These are phyloP conservation scores for Metschnikowia arizonensis DNA, from an alignment of 805 yeast species.

Conservation along the genomic window DNA sequence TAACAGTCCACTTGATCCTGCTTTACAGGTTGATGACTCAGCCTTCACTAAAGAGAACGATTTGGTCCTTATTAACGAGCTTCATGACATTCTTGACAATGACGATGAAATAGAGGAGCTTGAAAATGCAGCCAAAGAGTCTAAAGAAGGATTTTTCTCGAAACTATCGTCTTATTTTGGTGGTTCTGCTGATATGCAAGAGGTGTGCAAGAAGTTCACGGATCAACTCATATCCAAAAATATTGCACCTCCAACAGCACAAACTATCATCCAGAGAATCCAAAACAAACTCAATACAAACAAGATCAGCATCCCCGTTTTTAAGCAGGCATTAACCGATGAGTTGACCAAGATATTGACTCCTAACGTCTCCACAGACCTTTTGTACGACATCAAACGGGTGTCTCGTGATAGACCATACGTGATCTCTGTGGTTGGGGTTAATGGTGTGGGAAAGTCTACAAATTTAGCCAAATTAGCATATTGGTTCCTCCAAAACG, in stretches of 20 bases:
- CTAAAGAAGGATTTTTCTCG: constrained; percentile 27
- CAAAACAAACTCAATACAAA: constrained; percentile 63
- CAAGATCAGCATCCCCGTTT: constrained; percentile 66
- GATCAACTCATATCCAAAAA: constrained; percentile 81
- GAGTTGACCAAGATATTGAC: constrained; percentile 75
- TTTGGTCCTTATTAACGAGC: constrained; percentile 38
- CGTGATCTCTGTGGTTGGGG: constrained; percentile 96
- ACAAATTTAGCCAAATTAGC: constrained; percentile 92
- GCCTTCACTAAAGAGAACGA: constrained; percentile 38
- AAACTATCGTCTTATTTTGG: constrained; percentile 38
- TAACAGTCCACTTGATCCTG: constrained; percentile 4
- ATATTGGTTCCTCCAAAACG: constrained; percentile 90
- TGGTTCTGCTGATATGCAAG: constrained; percentile 46
- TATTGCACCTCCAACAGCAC: constrained; percentile 88
- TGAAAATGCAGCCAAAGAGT: background rate
- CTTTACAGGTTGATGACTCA: constrained; percentile 20
- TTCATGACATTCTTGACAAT: constrained; percentile 33
- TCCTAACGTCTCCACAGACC: constrained; percentile 85
- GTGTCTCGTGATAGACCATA: constrained; percentile 56
- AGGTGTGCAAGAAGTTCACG: constrained; percentile 60
- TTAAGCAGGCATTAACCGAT: constrained; percentile 60
- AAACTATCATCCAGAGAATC: constrained; percentile 63
- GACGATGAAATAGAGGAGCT: constrained; percentile 28
- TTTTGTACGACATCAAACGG: constrained; percentile 72
- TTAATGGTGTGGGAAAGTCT: constrained; percentile 96